phyloP scores from a whole-genome alignment of 371 early-diverging fungal genomes.

The Mucor mucedo region DNA sequence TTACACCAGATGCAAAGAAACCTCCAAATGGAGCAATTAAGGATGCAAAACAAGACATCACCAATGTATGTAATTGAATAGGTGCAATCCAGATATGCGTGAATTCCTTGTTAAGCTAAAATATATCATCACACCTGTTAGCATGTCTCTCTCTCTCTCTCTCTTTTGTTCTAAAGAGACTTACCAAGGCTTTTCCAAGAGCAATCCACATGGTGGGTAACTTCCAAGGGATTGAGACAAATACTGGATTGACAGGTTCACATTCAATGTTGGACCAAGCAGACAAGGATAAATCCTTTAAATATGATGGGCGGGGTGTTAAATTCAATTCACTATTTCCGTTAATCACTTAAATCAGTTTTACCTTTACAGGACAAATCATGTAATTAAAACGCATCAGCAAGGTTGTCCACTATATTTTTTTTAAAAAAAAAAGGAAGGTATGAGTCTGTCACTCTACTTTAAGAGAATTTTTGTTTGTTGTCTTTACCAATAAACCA shows the following conservation, averaged over 20 bases:
- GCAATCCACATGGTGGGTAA: slow-evolving; percentile 34
- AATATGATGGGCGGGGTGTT: background rate
- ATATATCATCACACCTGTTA: background rate
- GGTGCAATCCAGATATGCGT: slow-evolving; percentile 69
- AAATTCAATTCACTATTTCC: no score
- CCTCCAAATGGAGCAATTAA: slow-evolving; percentile 99
- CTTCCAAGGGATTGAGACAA: slow-evolving; percentile 47
- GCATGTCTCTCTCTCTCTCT: no score
- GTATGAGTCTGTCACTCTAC: no score
- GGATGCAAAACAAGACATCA: slow-evolving; percentile 94
- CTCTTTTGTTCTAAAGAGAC: background rate
- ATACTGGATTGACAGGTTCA: slow-evolving; percentile 56
- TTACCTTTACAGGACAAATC: slow-evolving; percentile 78
- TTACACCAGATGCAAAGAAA: slow-evolving; percentile 98
- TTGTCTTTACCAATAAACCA: slow-evolving; percentile 74
- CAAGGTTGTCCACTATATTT: slow-evolving; percentile 27
- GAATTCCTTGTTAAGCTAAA: slow-evolving; percentile 36
- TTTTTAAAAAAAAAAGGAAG: background rate
- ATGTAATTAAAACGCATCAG: slow-evolving; percentile 78
- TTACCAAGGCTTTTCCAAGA: slow-evolving; percentile 37
- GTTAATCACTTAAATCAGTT: background rate
- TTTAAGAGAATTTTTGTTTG: background rate
- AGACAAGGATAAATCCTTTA: slow-evolving; percentile 27
- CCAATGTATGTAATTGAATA: slow-evolving; percentile 89
- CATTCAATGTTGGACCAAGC: slow-evolving; percentile 56